These are phyloP conservation scores for Rhododendron mucronatum DNA, from an alignment of 148 eudicot species.

Conservation along the genomic window DNA sequence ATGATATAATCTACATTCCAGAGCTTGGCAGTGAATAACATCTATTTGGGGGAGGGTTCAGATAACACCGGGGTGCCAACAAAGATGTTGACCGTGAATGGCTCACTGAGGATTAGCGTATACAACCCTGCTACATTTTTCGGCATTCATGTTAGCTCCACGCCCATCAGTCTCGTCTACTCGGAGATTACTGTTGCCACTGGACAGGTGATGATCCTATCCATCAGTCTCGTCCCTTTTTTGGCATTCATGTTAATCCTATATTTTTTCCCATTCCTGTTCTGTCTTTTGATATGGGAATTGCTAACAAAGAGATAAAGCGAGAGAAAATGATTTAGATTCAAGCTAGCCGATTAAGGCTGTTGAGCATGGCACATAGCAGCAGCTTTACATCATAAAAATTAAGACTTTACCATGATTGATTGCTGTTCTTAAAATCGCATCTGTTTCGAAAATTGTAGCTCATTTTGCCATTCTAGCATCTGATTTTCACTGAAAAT, in stretches of 20 bases:
- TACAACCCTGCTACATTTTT: conserved; percentile 92
- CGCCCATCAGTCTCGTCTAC: conserved; percentile 64
- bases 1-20: conserved; percentile 28
- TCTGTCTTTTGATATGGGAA: neutral
- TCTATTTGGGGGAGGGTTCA: conserved; percentile 60
- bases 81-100: conserved; percentile 61
- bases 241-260: neutral
- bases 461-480: neutral
- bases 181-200: conserved; percentile 70
- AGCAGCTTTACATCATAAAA: neutral
- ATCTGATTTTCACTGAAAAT: neutral
- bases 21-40: conserved; percentile 62
- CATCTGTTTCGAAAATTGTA: neutral
- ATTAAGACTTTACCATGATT: neutral
- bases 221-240: neutral
- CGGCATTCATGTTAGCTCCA: conserved; percentile 75
- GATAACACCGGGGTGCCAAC: conserved; percentile 84
- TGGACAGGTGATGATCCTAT: conserved; percentile 56
- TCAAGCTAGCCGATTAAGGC: neutral
- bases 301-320: neutral
- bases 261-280: neutral
- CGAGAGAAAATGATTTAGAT: neutral
- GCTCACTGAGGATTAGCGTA: conserved; percentile 56
- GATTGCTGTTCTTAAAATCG: neutral
- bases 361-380: neutral